Percentiles rank a stretch among this genome's conserved stretches.
phyloP scores from a whole-genome alignment of 805 yeast species.

The Lipomyces sp. region DNA sequence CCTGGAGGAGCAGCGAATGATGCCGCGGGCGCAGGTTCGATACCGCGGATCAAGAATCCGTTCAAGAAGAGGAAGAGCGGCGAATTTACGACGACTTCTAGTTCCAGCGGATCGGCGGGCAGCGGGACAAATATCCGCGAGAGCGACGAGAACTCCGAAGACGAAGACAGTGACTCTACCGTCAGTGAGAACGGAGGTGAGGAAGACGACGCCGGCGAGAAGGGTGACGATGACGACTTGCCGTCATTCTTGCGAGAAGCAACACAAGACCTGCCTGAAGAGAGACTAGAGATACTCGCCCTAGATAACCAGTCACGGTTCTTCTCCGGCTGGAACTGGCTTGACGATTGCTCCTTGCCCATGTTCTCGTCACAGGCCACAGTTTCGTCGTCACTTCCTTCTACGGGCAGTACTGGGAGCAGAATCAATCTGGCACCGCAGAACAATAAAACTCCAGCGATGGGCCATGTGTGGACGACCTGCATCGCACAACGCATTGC shows the following conservation, averaged over 20 bases:
- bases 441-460: conserved; percentile 46
- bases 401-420: background rate
- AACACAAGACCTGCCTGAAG: background rate
- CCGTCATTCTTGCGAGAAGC: conserved; percentile 1
- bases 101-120: background rate
- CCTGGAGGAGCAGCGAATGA: too few species aligned
- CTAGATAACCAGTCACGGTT: conserved; percentile 68
- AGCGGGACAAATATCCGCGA: background rate
- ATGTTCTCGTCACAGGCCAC: too few species aligned
- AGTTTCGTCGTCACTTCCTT: too few species aligned
- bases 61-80: too few species aligned
- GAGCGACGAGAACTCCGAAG: too few species aligned
- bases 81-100: too few species aligned
- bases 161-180: too few species aligned
- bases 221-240: background rate
- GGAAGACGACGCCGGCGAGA: too few species aligned
- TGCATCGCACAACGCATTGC: conserved; percentile 49
- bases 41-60: too few species aligned
- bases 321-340: conserved; percentile 70
- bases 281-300: conserved; percentile 39
- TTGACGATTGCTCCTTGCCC: conserved; percentile 33
- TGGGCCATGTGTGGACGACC: conserved; percentile 57
- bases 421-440: conserved; percentile 7
- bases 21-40: too few species aligned
- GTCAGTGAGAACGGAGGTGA: too few species aligned